Base-by-base conservation (phyloP, 1,139 yeast genomes). In the Meyerozyma carpophila region DNA sequence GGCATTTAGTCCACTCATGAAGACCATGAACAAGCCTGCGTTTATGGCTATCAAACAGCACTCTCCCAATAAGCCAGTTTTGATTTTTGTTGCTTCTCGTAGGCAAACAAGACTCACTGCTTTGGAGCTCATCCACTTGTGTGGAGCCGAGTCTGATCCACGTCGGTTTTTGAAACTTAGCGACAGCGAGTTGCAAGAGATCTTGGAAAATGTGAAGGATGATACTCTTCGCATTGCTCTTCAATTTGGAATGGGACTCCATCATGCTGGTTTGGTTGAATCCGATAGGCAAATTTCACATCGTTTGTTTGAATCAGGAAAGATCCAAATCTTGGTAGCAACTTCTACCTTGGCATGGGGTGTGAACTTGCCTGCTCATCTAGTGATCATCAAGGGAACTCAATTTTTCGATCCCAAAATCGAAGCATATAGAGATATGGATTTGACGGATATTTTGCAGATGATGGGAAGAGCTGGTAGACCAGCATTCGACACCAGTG, bases 331-430 rank as follows among this genome's bases (percentile, higher is more conserved):
- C 45, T 73, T 93, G 47, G 79, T 94, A 44, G 98, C 98, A 0
- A 93, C 99, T 0, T 86, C 96, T 18, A 93, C 98, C 1, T 75
- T 94, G 53, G 98, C 98, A 0, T 90, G 97, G 94, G 98, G 98
- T 56, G 97, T 93, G 36, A 93, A 93, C 58, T 73, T 93, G 50
- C 98, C 98, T 1, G 98, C 98, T 0, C 93, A 90, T 66, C 70
- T 93, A 55, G 98, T 93, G 8, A 81, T 93, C 42, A 87, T 93
- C 50, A 93, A 93, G 62, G 98, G 98, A 34, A 93, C 98, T 0
- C 94, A 87, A 57, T 86, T 83, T 55, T 87, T 82, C 58, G 95
- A 87, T 61, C 82, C 90, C 10, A 86, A 86, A 58, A 82, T 83
- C 47, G 91, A 84, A 58, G 90, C 79, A 0, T 87, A 86, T 57